Base-by-base conservation (phyloP, 768 basidiomycete genomes). In the Amanita phalloides region DNA sequence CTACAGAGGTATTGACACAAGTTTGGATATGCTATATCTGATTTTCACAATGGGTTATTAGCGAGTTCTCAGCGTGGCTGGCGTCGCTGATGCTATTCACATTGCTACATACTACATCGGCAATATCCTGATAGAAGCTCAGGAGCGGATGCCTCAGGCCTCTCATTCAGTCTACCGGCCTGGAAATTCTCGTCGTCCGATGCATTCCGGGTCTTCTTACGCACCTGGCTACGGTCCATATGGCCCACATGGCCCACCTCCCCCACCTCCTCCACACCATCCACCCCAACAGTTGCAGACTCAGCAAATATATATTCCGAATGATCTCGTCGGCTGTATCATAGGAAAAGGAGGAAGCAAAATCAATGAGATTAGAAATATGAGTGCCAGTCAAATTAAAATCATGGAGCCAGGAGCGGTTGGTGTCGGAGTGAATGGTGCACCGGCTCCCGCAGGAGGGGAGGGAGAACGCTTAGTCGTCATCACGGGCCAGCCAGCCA, bases 91-190 rank as follows among this genome's bases (percentile, higher is more conserved):
- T 65, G 96, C 96, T 28, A 93, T 99, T 53, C 96, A 99, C 66
- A 99, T 99, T 56, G 96, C 96, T 37, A 97, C 95, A 3, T 99
- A 98, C 71, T 98, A 99, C 66, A 94, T 99, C 55, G 96, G 96
- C 51, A 97, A 93, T 57, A 96, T 98, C 61, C 82, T 99, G 50
- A 86, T 95, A 58, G 92, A 96, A 65, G 86, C 91, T 5, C 85
- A 90, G 63, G 88, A 90, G 56, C 84, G 86, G 54, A 79, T 79
- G 78, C 88, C 88, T 3, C 73, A 87, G 47, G 71, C 82, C 53
- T 69, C 77, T 47, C 71, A 80, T 58, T 81, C 81, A 1, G 75
- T 69, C 30, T 89, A 84, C 64, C 84, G 83, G 42, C 91, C 87
- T 43, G 51, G 51, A 9, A 50, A 50, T 20, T 73, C 85, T 56